Evolutionary conservation across 106 monocot species (phyloP).

Genomic region (Agapanthus africanus): DNA sequence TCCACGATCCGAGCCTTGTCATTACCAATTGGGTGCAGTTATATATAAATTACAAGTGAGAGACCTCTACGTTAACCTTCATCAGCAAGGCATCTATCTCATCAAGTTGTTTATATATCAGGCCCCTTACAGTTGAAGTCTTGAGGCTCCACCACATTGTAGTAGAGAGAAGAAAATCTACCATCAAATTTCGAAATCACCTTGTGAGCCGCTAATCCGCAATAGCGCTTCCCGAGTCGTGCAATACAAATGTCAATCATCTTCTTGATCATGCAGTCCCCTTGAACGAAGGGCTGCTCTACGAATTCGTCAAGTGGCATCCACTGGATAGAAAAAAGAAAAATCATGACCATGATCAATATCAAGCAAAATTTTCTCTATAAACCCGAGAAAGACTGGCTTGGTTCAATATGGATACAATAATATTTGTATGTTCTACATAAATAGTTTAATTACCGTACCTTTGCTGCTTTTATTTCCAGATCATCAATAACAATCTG

Average conservation of each 20-base stretch:
- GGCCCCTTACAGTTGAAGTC: conserved; percentile 35
- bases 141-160: conserved; percentile 47
- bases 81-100: too few relatives aligned
- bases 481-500: conserved; percentile 62
- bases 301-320: conserved; percentile 78
- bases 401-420: neutral
- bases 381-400: neutral
- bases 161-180: conserved; percentile 67
- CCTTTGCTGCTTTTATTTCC: conserved; percentile 92
- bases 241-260: conserved; percentile 84
- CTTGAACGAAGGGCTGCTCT: conserved; percentile 63
- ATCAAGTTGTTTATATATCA: conserved; percentile 2
- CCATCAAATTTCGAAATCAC: conserved; percentile 75
- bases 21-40: too few relatives aligned
- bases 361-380: neutral
- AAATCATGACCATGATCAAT: conserved; percentile 1
- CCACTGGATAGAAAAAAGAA: conserved; percentile 41
- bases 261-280: conserved; percentile 73
- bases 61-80: too few relatives aligned
- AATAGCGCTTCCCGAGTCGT: conserved; percentile 58
- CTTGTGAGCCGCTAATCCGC: conserved; percentile 60
- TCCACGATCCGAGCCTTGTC: too few relatives aligned
- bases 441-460: too few relatives aligned
- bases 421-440: neutral
- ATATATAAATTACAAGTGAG: too few relatives aligned